Base-by-base conservation (phyloP, 2,329 filamentous ascomycete species). In the Sclerotinia nivalis region DNA sequence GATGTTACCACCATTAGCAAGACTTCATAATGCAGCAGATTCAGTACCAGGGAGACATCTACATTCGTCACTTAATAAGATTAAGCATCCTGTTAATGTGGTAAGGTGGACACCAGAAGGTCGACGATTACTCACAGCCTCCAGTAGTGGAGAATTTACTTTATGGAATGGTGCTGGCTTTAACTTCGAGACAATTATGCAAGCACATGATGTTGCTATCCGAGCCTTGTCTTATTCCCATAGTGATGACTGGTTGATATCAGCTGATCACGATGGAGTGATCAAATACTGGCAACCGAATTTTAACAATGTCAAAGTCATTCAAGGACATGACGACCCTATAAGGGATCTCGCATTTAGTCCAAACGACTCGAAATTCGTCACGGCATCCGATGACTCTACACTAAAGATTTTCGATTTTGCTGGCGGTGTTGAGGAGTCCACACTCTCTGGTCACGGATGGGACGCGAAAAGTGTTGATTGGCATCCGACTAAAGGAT, bases 231-330 rank as follows among this genome's bases (percentile, higher is more conserved):
- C 89, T 73, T 99, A 97, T 83, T 97, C 96, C 2, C 93, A 98
- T 81, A 96, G 92, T 76, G 93, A 97, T 78, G 96, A 99, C 81
- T 99, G 96, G 95, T 85, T 99, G 18, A 88, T 99, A 68, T 98
- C 96, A 10, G 94, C 93, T 67, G 96, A 98, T 78, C 94, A 98
- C 80, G 93, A 96, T 75, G 96, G 96, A 69, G 87, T 96, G 72
- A 91, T 99, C 81, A 98, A 98, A 82, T 99, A 99, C 82, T 98
- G 95, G 93, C 93, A 97, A 80, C 93, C 95, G 45, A 99, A 98
- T 80, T 97, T 99, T 83, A 98, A 99, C 85, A 97, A 98, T 77
- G 93, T 98, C 71, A 93, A 98, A 80, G 94, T 93, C 67, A 93
- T 99, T 68, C 90, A 94, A 78, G 96, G 93, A 9, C 96, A 98